Evolutionary conservation across 768 basidiomycete species (phyloP).

Genomic region (Boletus pseudopeckii): DNA sequence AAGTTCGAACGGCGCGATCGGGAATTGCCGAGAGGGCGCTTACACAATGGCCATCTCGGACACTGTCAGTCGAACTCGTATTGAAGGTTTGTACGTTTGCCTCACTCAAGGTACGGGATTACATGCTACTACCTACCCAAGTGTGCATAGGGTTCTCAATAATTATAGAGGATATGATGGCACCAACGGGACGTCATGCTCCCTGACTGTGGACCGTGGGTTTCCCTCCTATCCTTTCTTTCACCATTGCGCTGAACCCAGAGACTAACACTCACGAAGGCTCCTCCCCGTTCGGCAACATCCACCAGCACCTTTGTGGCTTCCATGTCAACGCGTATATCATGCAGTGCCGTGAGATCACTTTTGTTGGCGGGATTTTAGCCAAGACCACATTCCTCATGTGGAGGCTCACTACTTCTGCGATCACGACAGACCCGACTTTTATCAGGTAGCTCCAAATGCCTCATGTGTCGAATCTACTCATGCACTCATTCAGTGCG

Average conservation of each 20-base stretch:
- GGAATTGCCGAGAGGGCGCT: constrained; percentile 27
- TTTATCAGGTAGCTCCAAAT: constrained; percentile 35
- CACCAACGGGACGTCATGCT: neutral
- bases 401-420: constrained; percentile 47
- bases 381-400: constrained; percentile 32
- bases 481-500: constrained; percentile 36
- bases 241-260: constrained; percentile 22
- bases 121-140: neutral
- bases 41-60: neutral
- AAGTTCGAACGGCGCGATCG: constrained; percentile 14
- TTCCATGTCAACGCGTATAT: constrained; percentile 36
- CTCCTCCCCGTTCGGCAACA: constrained; percentile 9
- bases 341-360: no score
- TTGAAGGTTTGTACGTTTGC: neutral
- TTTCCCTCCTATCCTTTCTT: neutral
- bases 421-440: constrained; percentile 35
- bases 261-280: constrained; percentile 24
- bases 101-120: neutral
- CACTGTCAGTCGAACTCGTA: no score
- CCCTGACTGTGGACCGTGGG: no score
- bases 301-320: constrained; percentile 26
- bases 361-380: constrained; percentile 4
- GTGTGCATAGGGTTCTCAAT: constrained; percentile 1
- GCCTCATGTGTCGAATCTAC: constrained; percentile 15
- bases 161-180: constrained; percentile 2